These are phyloP conservation scores for Ganoderma multipileum DNA, from an alignment of 1,284 basidiomycete species.

Conservation along the genomic window DNA sequence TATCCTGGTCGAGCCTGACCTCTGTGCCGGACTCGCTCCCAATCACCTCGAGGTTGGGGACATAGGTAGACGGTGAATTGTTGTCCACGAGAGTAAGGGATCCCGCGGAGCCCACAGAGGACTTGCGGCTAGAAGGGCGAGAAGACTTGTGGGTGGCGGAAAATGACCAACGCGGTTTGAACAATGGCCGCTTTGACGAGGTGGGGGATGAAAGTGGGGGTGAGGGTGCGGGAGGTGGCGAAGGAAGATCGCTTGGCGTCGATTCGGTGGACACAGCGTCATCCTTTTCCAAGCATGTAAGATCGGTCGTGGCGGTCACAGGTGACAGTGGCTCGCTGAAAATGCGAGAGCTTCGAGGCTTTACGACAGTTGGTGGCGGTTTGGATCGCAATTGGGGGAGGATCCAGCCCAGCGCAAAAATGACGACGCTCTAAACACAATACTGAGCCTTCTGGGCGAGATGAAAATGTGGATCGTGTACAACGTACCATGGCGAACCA, in stretches of 20 bases:
- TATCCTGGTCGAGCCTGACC: neutral
- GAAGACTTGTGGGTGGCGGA: slow-evolving; percentile 4
- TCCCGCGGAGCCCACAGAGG: slow-evolving; percentile 19
- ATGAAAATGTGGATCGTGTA: neutral
- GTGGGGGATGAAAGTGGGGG: neutral
- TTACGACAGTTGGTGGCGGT: slow-evolving; percentile 11
- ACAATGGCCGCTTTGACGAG: slow-evolving; percentile 8
- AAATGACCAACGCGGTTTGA: slow-evolving; percentile 26
- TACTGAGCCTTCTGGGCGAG: neutral
- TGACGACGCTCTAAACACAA: slow-evolving; percentile 23
- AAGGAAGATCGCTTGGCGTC: neutral
- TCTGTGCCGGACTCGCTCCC: neutral
- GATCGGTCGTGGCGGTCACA: neutral
- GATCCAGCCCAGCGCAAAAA: slow-evolving; percentile 19
- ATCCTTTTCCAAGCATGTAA: slow-evolving; percentile 8
- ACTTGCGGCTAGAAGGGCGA: slow-evolving; percentile 15
- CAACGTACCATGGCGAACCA: slow-evolving; percentile 16
- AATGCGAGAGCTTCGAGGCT: slow-evolving; percentile 13
- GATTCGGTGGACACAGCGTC: slow-evolving; percentile 10
- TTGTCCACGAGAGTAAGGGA: slow-evolving; percentile 25
- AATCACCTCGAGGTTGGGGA: slow-evolving; percentile 6
- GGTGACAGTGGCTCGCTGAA: slow-evolving; percentile 8
- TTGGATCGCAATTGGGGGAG: slow-evolving; percentile 18
- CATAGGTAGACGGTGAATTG: slow-evolving; percentile 14
- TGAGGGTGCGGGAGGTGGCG: neutral